Base-by-base conservation (phyloP, 2,329 filamentous ascomycete species). In the Nemania sp. region DNA sequence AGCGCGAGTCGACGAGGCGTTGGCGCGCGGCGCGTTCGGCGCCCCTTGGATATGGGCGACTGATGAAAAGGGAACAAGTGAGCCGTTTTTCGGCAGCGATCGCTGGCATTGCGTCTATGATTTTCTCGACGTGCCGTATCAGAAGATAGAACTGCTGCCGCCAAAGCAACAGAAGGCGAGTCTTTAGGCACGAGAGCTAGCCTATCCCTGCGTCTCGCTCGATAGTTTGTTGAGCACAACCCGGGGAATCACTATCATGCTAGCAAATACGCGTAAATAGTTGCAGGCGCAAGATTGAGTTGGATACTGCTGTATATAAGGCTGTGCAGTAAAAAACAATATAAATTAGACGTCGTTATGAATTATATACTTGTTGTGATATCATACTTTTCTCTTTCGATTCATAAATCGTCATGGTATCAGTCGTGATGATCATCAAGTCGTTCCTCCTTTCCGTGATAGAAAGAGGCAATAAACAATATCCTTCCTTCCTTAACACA, bases 21-120 rank as follows among this genome's bases (percentile, higher is more conserved):
- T 90, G 14, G 79, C 82, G 31, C 75, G 73, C 44, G 89, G 89
- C 0, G 89, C 89, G 0, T 93, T 89, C 70, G 90, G 90, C 0
- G 83, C 84, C 44, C 90, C 90, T 1, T 93, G 89, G 89, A 76
- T 89, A 56, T 86, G 84, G 80, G 88, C 85, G 3, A 78, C 75
- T 15, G 85, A 86, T 1, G 69, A 78, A 59, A 86, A 79, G 57
- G 86, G 86, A 0, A 69, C 77, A 51, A 77, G 77, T 43, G 84
- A 89, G 72, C 82, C 86, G 0, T 90, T 91, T 68, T 92, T 92
- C 70, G 89, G 89, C 2, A 91, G 87, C 71, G 89, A 92, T 72
- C 75, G 83, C 52, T 89, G 86, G 68, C 80, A 85, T 61, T 88
- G 82, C 62, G 80, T 92, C 61, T 91, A 86, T 72, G 75, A 80